phyloP scores from a whole-genome alignment of 1,139 yeast genomes.

The Entelexis sorbosivorans region DNA sequence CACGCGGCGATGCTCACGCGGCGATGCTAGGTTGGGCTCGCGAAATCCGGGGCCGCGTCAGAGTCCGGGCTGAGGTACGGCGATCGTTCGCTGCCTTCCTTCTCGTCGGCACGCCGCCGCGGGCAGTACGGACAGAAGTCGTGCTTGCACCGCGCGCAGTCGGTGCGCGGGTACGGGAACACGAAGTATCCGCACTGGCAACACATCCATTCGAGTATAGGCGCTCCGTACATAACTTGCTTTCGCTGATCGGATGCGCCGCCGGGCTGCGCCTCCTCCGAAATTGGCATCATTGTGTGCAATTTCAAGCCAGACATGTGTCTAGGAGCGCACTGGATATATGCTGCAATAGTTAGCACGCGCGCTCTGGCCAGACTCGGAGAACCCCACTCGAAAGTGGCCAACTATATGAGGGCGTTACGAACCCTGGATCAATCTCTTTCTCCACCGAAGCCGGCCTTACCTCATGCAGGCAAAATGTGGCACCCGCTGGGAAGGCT shows the following conservation, averaged over 20 bases:
- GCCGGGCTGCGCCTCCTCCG: background rate
- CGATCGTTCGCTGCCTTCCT: constrained; percentile 1
- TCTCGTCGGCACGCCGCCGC: constrained; percentile 24
- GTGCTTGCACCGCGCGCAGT: constrained; percentile 31
- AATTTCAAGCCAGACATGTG: background rate
- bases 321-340: background rate
- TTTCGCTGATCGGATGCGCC: background rate
- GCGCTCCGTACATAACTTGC: background rate
- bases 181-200: constrained; percentile 32
- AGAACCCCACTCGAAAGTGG: background rate
- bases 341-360: too few relatives aligned
- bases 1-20: too few relatives aligned
- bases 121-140: constrained; percentile 33
- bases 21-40: background rate
- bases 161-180: constrained; percentile 29
- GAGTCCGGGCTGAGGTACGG: background rate
- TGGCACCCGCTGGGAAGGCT: background rate
- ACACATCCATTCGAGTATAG: constrained; percentile 32
- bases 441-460: background rate
- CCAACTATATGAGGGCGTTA: background rate
- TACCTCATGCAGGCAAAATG: background rate
- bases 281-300: background rate
- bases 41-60: background rate
- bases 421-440: background rate
- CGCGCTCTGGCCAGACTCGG: background rate